phyloP scores from a whole-genome alignment of 2,329 filamentous ascomycete genomes.

The Microsporum ferrugineum region DNA sequence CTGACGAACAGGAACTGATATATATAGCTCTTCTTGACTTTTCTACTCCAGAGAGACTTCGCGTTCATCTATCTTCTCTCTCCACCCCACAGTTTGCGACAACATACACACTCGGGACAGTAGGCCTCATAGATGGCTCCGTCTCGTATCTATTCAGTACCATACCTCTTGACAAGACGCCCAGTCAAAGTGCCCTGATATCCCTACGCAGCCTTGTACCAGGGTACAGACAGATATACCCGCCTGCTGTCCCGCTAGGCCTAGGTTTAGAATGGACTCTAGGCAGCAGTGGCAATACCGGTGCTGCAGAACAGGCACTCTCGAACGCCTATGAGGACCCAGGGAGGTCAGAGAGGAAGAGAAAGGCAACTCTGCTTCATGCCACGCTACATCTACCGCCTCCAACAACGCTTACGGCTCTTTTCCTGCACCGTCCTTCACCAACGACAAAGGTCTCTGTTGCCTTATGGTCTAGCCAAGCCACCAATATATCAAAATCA shows the following conservation, averaged over 20 bases:
- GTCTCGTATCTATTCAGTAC: slow-evolving; percentile 94
- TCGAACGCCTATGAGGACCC: neutral
- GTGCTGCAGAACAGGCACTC: slow-evolving; percentile 31
- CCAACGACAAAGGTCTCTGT: slow-evolving; percentile 69
- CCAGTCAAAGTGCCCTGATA: slow-evolving; percentile 60
- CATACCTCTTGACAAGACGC: slow-evolving; percentile 55
- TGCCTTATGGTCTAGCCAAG: slow-evolving; percentile 40
- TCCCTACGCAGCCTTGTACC: slow-evolving; percentile 66
- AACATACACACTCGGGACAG: slow-evolving; percentile 78
- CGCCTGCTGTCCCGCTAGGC: slow-evolving; percentile 26
- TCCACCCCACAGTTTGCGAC: slow-evolving; percentile 89
- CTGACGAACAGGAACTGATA: neutral
- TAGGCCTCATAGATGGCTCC: slow-evolving; percentile 91
- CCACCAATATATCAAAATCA: slow-evolving; percentile 32
- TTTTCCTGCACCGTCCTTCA: slow-evolving; percentile 68
- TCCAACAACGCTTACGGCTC: slow-evolving; percentile 70
- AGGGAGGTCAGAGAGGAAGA: slow-evolving; percentile 7
- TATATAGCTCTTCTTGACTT: slow-evolving; percentile 71
- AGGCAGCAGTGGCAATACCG: neutral
- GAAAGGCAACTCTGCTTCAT: slow-evolving; percentile 33
- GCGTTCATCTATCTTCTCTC: slow-evolving; percentile 79
- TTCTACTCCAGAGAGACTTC: slow-evolving; percentile 68
- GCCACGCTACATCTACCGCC: slow-evolving; percentile 45
- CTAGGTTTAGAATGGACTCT: neutral
- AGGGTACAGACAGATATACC: slow-evolving; percentile 66